Conservation (phyloP, 2,329 filamentous ascomycete genomes). For the Didymella pinodella region DNA sequence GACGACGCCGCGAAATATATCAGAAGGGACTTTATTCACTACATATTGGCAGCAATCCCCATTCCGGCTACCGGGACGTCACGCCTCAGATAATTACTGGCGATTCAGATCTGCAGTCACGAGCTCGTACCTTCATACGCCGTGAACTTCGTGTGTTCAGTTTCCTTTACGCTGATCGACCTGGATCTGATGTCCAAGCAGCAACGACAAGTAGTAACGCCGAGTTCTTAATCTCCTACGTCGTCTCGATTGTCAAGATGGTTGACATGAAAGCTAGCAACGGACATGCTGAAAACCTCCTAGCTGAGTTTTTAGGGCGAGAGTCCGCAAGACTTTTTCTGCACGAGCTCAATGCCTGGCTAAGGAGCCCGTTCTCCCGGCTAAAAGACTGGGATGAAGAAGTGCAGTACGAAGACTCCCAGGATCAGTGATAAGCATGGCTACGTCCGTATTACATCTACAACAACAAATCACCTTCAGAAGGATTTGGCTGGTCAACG, state of each 20-base stretch:
- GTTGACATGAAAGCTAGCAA: conserved; percentile 81
- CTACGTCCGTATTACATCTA: not conserved
- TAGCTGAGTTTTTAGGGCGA: conserved; percentile 79
- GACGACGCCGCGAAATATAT: conserved; percentile 76
- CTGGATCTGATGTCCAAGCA: conserved; percentile 29
- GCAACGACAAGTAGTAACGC: conserved; percentile 67
- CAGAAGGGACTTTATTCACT: conserved; percentile 74
- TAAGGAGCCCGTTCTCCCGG: conserved; percentile 78
- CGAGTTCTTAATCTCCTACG: conserved; percentile 86
- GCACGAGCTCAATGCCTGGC: conserved; percentile 83
- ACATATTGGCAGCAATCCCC: conserved; percentile 80
- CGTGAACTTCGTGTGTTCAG: conserved; percentile 85
- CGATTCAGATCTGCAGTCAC: conserved; percentile 73
- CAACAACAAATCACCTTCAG: not conserved
- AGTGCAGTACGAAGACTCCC: conserved; percentile 70
- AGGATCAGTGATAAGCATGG: not conserved
- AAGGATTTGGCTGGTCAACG: not conserved
- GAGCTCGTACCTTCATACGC: conserved; percentile 81
- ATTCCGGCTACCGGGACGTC: conserved; percentile 79
- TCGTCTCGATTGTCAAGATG: conserved; percentile 81
- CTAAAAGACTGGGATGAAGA: conserved; percentile 80
- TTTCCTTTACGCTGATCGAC: conserved; percentile 64
- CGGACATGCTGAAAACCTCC: conserved; percentile 79
- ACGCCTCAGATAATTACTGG: conserved; percentile 70
- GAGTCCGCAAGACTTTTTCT: conserved; percentile 78